Base-by-base conservation (phyloP, 2,329 filamentous ascomycete genomes). In the Cytospora leucostoma region DNA sequence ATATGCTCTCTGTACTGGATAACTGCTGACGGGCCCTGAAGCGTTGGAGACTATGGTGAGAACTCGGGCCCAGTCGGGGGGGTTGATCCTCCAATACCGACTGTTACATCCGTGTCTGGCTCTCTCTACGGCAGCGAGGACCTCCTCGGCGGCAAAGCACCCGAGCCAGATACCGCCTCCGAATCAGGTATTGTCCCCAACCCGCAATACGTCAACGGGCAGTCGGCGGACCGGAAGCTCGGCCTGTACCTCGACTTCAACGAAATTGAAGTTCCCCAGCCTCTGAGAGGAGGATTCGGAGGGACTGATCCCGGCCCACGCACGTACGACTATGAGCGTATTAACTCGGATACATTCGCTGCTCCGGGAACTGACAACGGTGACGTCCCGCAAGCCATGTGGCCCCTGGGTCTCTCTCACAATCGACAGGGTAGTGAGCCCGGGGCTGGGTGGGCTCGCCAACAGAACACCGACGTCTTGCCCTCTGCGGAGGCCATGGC, bases 181-280 rank as follows among this genome's bases (percentile, higher is more conserved):
- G 74, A 76, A 37, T 77, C 73, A 2, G 79, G 79, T 35, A 65
- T 75, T 1, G 77, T 81, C 0, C 51, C 69, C 2, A 64, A 78
- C 40, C 73, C 76, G 0, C 66, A 79, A 44, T 75, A 81, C 11
- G 80, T 82, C 11, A 72, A 76, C 0, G 83, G 81, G 0, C 84
- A 88, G 68, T 78, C 78, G 1, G 79, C 80, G 0, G 76, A 82
- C 55, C 74, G 77, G 0, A 73, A 81, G 11, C 74, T 84, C 15
- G 85, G 84, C 0, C 69, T 79, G 2, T 84, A 80, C 61, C 77
- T 87, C 1, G 78, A 87, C 70, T 84, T 88, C 67, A 76, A 80
- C 56, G 74, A 78, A 59, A 77, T 79, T 34, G 74, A 81, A 4
- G 77, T 78, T 40, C 84, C 84, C 0, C 82, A 87, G 70, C 84